These are phyloP conservation scores for Aspergillus terreus DNA, from an alignment of 2,329 filamentous ascomycete species.

Conservation along the genomic window DNA sequence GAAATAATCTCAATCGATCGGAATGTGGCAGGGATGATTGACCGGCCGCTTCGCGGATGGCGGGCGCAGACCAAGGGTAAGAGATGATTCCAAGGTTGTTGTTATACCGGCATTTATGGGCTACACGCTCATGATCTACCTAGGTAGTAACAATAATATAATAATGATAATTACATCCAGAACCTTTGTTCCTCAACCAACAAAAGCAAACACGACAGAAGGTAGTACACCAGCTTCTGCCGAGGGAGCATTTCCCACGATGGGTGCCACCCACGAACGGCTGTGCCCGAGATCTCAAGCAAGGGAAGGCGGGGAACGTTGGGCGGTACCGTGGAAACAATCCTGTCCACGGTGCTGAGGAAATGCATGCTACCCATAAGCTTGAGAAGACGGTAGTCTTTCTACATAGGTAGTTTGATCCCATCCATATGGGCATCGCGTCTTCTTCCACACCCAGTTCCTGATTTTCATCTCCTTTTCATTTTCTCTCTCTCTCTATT, in stretches of 20 bases:
- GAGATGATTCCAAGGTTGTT: not conserved
- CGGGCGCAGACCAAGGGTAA: not conserved
- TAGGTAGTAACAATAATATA: too few species aligned
- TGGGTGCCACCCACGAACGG: conserved; percentile 20
- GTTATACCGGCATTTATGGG: not conserved
- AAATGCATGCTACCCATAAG: not conserved
- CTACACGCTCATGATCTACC: not conserved
- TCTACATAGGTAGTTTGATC: not conserved
- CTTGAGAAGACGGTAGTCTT: too few species aligned
- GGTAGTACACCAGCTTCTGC: not conserved
- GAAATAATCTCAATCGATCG: conserved; percentile 10
- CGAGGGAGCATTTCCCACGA: conserved; percentile 9
- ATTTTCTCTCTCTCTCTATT: not conserved
- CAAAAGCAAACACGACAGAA: not conserved
- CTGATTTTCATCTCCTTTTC: conserved; percentile 8
- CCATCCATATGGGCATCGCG: conserved; percentile 1
- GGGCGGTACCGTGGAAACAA: conserved; percentile 20
- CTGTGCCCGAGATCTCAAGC: conserved; percentile 25
- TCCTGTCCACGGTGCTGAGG: conserved; percentile 12
- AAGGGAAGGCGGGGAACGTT: conserved; percentile 22
- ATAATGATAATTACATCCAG: not conserved
- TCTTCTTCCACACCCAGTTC: conserved; percentile 9
- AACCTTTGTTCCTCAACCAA: not conserved
- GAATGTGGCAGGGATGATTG: not conserved
- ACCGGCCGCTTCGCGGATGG: not conserved